Evolutionary conservation across 106 monocot genomes (phyloP), one percentile per base, ranked within the genome.

Genomic region (Gastrodia elata): DNA sequence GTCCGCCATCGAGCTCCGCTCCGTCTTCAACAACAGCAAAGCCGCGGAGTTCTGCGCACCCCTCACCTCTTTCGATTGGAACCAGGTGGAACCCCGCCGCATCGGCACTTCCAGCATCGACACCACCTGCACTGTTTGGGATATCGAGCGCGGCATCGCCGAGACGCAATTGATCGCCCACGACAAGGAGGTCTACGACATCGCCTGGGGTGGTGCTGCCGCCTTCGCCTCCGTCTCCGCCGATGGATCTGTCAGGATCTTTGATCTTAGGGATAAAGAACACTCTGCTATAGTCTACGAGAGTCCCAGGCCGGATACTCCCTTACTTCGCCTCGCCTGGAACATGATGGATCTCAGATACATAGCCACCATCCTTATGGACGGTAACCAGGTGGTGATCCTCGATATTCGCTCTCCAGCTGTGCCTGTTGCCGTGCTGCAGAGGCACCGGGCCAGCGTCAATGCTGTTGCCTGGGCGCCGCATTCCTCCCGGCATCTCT

Each of bases 121-220:
- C 84, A 93, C 90, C 71, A 93, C 97, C 49, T 97, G 97, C 74
- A 91, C 97, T 38, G 68, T 97, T 22, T 97, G 93, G 93, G 97
- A 97, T 69, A 64, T 90, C 26, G 92, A 97, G 78, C 71, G 80
- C 18, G 65, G 72, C 22, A 81, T 40, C 68, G 83, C 91, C 34
- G 92, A 92, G 84, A 93, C 97, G 7, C 92, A 91, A 83, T 86
- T 97, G 37, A 97, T 97, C 71, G 97, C 93, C 8, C 97, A 97
- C 68, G 97, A 93, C 52, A 97, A 97, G 83, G 97, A 93, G 80
- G 97, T 97, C 10, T 93, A 93, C 68, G 97, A 93, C 78, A 91
- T 93, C 28, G 93, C 93, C 32, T 97, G 93, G 97, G 90, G 97
- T 5, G 88, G 90, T 37, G 82, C 88, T 8, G 80, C 84, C 7